Base-by-base conservation (phyloP, 148 eudicot species). In the Fagopyrum homotropicum region DNA sequence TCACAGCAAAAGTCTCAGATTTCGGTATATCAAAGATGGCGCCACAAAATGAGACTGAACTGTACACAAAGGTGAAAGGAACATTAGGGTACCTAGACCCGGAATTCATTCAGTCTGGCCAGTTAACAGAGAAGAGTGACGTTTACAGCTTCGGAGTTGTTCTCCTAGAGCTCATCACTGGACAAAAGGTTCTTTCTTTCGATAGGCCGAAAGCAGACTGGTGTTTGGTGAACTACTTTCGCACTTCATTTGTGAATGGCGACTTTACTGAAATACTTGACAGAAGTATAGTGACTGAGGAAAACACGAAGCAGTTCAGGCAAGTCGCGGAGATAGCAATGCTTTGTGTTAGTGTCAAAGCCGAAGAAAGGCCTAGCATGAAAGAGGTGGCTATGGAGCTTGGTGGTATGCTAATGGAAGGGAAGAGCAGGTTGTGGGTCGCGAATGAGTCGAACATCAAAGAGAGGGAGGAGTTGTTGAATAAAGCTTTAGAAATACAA, bases 141-240 rank as follows among this genome's bases (percentile, higher is more conserved):
- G 78, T 76, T 1, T 76, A 76, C 52, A 76, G 78, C 43, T 66
- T 76, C 17, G 78, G 78, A 6, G 78, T 76, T 3, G 73, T 76
- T 4, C 49, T 76, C 14, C 48, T 52, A 4, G 73, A 76, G 35
- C 63, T 76, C 0, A 19, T 76, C 15, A 76, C 73, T 0, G 70
- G 78, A 22, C 50, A 51, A 45, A 76, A 69, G 22, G 45, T 54
- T 45, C 12, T 76, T 0, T 22, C 26, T 14, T 30, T 46, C 15
- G 48, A 30, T 2, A 45, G 77, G 71, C 46, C 45, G 45, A 64
- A 64, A 15, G 1, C n/a, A 22, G 71, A 75, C 1, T 45, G 55
- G 35, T 60, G 50, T 9, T 45, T 75, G 46, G 61, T 61, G 54
- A 45, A 61, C 10, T 48, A 60, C 7, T 72, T 72, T 5, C n/a